These are phyloP conservation scores for Jamesozyma gamospora DNA, from an alignment of 805 yeast species.

Conservation along the genomic window DNA sequence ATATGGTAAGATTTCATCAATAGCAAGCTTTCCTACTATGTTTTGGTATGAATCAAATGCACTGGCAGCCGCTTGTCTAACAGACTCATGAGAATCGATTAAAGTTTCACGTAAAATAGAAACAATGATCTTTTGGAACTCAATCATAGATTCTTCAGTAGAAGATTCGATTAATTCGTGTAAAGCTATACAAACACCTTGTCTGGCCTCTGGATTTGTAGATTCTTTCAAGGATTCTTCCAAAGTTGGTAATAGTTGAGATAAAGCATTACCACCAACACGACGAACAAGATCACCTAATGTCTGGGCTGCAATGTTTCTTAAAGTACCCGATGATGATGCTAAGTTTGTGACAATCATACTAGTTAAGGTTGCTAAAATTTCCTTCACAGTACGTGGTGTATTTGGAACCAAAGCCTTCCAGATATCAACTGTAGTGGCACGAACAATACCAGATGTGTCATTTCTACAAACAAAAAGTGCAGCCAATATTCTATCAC, in stretches of 20 bases:
- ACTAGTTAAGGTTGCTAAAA: slow-evolving; percentile 71
- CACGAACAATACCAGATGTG: slow-evolving; percentile 75
- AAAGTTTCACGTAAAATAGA: slow-evolving; percentile 69
- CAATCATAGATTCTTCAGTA: slow-evolving; percentile 45
- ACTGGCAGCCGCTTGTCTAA: slow-evolving; percentile 83
- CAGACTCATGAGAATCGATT: slow-evolving; percentile 60
- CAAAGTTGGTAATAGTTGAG: slow-evolving; percentile 77
- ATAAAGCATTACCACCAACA: slow-evolving; percentile 79
- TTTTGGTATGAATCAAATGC: slow-evolving; percentile 85
- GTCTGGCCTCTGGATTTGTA: slow-evolving; percentile 73
- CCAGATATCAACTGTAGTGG: slow-evolving; percentile 91
- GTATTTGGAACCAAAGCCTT: slow-evolving; percentile 92
- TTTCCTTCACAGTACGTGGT: slow-evolving; percentile 87
- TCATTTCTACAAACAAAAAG: slow-evolving; percentile 92
- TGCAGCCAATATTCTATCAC: slow-evolving; percentile 78
- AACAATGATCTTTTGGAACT: slow-evolving; percentile 61
- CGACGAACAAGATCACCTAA: slow-evolving; percentile 91
- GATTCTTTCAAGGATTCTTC: slow-evolving; percentile 50
- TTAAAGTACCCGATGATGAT: slow-evolving; percentile 64
- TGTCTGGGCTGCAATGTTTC: slow-evolving; percentile 85
- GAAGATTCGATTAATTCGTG: slow-evolving; percentile 77
- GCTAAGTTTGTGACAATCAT: slow-evolving; percentile 78
- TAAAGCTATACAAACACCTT: slow-evolving; percentile 93
- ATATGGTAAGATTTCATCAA: slow-evolving; percentile 82
- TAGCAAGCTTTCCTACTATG: slow-evolving; percentile 70